Conservation (phyloP, 208 protist species). For the Vickermania spadyakhi region DNA sequence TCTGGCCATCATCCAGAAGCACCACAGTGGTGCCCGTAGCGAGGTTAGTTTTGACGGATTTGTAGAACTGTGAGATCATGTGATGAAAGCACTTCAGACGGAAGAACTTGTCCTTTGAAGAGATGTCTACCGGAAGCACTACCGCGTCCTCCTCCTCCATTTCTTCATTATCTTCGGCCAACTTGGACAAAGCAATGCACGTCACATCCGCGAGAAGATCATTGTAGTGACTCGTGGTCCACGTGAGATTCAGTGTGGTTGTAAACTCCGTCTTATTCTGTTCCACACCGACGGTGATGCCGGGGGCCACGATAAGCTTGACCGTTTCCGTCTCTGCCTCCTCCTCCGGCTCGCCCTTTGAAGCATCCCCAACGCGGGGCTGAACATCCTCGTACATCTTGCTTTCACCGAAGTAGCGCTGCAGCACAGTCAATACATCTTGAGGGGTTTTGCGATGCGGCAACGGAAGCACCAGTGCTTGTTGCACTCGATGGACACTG, state of each 20-base stretch:
- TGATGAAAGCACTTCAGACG: constrained; percentile 89
- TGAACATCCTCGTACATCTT: constrained; percentile 62
- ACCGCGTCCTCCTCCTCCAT: constrained; percentile 23
- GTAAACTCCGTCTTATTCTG: constrained; percentile 50
- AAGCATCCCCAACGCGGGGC: constrained; percentile 16
- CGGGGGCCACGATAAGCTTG: constrained; percentile 48
- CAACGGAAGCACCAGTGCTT: constrained; percentile 82
- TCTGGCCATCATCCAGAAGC: constrained; percentile 60
- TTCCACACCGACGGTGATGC: constrained; percentile 61
- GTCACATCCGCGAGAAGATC: constrained; percentile 86
- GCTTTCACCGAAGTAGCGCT: constrained; percentile 81
- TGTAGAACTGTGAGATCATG: constrained; percentile 88
- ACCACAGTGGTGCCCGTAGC: constrained; percentile 51
- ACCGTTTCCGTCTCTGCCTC: constrained; percentile 16
- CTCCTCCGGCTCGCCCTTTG: constrained; percentile 7
- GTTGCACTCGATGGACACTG: constrained; percentile 59
- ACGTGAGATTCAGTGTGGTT: constrained; percentile 82
- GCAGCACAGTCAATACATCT: constrained; percentile 70
- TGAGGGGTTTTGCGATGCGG: constrained; percentile 56
- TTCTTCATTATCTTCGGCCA: constrained; percentile 50
- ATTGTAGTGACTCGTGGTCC: constrained; percentile 75
- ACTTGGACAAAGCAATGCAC: constrained; percentile 75
- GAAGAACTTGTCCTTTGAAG: constrained; percentile 76
- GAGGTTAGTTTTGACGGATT: constrained; percentile 66
- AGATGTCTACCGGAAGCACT: constrained; percentile 68